Evolutionary conservation across 225 moss, liverwort and hornwort genomes (phyloP).

Genomic region (Pseudisothecium myosuroides): DNA sequence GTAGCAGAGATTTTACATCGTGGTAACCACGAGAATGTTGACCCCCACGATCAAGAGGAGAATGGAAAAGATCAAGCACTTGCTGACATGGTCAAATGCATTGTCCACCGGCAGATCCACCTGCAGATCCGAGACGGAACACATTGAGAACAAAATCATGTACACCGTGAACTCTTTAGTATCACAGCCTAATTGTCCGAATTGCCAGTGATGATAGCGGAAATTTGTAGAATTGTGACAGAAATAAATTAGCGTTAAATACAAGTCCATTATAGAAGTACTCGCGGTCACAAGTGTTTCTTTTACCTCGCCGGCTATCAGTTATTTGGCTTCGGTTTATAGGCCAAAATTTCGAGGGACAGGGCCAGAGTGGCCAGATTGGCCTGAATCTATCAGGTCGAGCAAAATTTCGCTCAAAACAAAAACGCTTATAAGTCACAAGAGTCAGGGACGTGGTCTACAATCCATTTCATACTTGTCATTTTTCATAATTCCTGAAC

Average conservation of each 20-base stretch:
- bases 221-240: background rate
- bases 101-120: background rate
- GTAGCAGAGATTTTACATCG: background rate
- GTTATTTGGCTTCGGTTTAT: too few relatives aligned
- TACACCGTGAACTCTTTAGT: background rate
- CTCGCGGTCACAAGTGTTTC: too few relatives aligned
- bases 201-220: background rate
- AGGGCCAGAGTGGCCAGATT: too few relatives aligned
- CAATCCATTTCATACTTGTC: background rate
- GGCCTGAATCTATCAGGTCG: too few relatives aligned
- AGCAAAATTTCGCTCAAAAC: too few relatives aligned
- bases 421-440: too few relatives aligned
- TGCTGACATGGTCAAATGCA: fast-evolving
- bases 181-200: background rate
- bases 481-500: too few relatives aligned
- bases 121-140: background rate
- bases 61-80: slow-evolving; percentile 35
- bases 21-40: slow-evolving; percentile 9
- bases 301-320: too few relatives aligned
- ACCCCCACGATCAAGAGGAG: slow-evolving; percentile 10
- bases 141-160: background rate
- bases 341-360: too few relatives aligned
- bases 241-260: too few relatives aligned
- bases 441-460: background rate
- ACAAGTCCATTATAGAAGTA: background rate